Base-by-base conservation (phyloP, 768 basidiomycete species). In the Pulveroboletus frians region DNA sequence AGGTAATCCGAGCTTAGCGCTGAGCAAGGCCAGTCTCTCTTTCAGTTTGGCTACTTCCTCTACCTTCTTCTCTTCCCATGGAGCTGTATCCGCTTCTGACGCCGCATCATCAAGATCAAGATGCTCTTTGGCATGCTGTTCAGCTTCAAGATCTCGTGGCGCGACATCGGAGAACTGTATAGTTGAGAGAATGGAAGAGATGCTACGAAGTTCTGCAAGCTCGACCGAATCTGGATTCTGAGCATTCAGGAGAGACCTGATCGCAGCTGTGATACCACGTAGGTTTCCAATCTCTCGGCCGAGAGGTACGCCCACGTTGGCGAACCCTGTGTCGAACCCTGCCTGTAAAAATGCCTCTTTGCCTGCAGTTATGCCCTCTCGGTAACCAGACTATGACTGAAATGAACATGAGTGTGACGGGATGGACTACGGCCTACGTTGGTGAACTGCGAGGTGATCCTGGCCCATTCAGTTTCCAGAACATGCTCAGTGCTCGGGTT, bases 331-430 rank as follows among this genome's bases (percentile, higher is more conserved):
- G 67, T 99, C 91, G 60, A 99, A 98, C 1, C 95, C 95, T 54
- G 83, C 73, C 60, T 99, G 95, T 2, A 97, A 75, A 3, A 83
- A 84, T 0, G 78, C 74, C 64, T 94, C 87, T 65, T 97, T 98
- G 3, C 95, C 95, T 4, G 85, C 83, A 0, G 84, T 88, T 58
- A 98, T 95, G 6, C 95, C 95, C 69, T 97, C 94, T n/a, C 95
- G 82, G 62, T 97, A 97, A 2, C 95, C 95, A 15, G 82, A 82
- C 95, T 96, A 40, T 9, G 40, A 45, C 31, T 35, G 14, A 40
- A 29, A 36, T 51, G 46, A 55, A 26, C 31, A 20, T 3, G 39
- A 20, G 39, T 42, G 18, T 9, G n/a, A 48, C 37, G 31, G 17
- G 21, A 42, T 8, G 6, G 39, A 46, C 13, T 5, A 31, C 7